These are phyloP conservation scores for Triticum turgidum DNA, from an alignment of 176 grass and related monocot genomes.

Conservation along the genomic window DNA sequence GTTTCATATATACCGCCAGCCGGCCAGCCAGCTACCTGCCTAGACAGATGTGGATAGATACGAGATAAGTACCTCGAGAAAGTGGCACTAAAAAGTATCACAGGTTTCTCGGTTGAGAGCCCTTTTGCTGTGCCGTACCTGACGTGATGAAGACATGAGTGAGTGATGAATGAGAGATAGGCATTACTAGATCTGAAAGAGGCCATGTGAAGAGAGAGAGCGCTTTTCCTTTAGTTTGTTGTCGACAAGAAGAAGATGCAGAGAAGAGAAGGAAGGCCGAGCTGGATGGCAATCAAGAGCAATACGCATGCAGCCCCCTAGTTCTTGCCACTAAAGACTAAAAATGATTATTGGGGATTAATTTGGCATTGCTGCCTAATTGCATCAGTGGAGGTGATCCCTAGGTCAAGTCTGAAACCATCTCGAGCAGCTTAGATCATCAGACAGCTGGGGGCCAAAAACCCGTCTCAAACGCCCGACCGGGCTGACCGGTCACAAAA, in stretches of 20 bases:
- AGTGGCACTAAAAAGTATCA: background rate
- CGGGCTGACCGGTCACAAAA: too few relatives aligned
- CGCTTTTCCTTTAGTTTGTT: background rate
- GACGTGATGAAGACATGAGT: background rate
- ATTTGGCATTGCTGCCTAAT: background rate
- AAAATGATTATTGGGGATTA: background rate
- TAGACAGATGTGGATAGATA: background rate
- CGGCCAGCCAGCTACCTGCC: background rate
- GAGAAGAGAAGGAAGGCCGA: constrained; percentile 4
- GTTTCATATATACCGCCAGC: background rate
- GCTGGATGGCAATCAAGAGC: too few relatives aligned
- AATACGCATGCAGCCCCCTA: too few relatives aligned
- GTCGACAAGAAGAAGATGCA: background rate
- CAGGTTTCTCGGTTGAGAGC: background rate
- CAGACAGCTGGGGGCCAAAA: too few relatives aligned
- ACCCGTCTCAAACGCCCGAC: too few relatives aligned
- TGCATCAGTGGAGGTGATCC: too few relatives aligned
- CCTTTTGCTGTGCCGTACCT: too few relatives aligned
- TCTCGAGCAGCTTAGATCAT: too few relatives aligned
- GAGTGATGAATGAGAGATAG: background rate
- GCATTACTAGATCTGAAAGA: background rate
- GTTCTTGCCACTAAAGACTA: too few relatives aligned
- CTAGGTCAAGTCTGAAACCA: too few relatives aligned
- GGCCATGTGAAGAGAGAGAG: background rate
- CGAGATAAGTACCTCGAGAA: background rate